Conservation (phyloP, 768 basidiomycete species). For the Suillus clintonianus region DNA sequence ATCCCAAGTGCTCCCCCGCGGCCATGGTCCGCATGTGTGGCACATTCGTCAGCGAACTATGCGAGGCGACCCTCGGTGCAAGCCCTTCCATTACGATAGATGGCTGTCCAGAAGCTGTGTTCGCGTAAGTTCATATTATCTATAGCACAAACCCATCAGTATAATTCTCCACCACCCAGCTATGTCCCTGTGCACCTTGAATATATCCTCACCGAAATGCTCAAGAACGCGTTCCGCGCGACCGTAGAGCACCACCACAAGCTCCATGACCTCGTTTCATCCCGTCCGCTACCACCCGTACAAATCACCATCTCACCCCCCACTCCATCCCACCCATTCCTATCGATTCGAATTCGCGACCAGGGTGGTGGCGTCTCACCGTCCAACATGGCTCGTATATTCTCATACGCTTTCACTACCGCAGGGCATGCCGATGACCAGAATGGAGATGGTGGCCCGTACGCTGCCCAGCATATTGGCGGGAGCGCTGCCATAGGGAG, state of each 20-base stretch:
- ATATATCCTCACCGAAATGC: slow-evolving; percentile 87
- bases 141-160: not conserved
- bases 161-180: slow-evolving; percentile 37
- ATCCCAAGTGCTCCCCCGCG: slow-evolving; percentile 69
- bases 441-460: slow-evolving; percentile 59
- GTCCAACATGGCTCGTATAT: slow-evolving; percentile 73
- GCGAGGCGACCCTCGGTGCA: slow-evolving; percentile 79
- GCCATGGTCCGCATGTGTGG: slow-evolving; percentile 79
- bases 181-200: slow-evolving; percentile 91
- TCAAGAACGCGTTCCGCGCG: slow-evolving; percentile 91
- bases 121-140: slow-evolving; percentile 58
- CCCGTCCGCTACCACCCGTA: slow-evolving; percentile 57
- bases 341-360: slow-evolving; percentile 81
- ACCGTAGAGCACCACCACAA: slow-evolving; percentile 76
- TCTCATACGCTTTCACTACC: slow-evolving; percentile 92
- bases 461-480: slow-evolving; percentile 77
- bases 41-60: slow-evolving; percentile 82
- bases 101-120: slow-evolving; percentile 68
- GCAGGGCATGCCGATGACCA: slow-evolving; percentile 54
- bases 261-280: slow-evolving; percentile 35
- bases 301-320: slow-evolving; percentile 70
- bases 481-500: slow-evolving; percentile 65
- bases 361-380: slow-evolving; percentile 85
- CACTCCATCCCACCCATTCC: slow-evolving; percentile 41
- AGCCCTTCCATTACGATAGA: slow-evolving; percentile 70